Conservation (phyloP, 768 basidiomycete species). For the Hortiboletus campestris region DNA sequence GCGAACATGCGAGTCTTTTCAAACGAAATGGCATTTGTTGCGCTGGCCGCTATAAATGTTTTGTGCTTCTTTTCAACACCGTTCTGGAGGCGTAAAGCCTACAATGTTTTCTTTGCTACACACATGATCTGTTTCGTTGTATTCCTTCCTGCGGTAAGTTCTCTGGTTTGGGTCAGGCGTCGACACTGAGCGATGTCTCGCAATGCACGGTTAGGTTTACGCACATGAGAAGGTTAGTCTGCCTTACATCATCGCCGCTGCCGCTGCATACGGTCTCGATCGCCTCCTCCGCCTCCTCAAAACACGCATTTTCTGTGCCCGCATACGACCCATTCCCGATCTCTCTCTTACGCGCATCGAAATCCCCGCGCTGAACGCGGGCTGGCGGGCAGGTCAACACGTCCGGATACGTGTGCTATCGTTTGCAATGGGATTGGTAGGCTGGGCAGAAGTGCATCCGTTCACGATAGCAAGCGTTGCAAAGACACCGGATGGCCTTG, state of each 20-base stretch:
- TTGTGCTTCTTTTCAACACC: constrained; percentile 41
- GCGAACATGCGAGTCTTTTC: constrained; percentile 5
- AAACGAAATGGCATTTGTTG: constrained; percentile 33
- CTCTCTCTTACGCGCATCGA: constrained; percentile 48
- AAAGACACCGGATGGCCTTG: constrained; percentile 42
- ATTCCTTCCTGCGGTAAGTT: constrained; percentile 38
- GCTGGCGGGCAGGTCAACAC: constrained; percentile 63
- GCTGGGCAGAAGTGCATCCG: constrained; percentile 48
- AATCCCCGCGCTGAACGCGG: constrained; percentile 42
- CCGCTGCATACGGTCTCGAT: constrained; percentile 44
- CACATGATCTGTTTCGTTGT: constrained; percentile 44
- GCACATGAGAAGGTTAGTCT: constrained; percentile 28
- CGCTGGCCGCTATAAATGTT: constrained; percentile 35
- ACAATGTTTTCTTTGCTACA: constrained; percentile 42
- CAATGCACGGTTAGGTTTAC: constrained; percentile 21
- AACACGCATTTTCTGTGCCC: constrained; percentile 44
- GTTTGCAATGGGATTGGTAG: constrained; percentile 37
- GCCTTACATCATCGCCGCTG: constrained; percentile 42
- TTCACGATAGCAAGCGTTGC: constrained; percentile 50
- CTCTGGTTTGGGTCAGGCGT: neutral
- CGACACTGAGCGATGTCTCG: constrained; percentile 10
- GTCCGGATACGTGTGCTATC: constrained; percentile 49
- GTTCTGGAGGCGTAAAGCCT: constrained; percentile 40
- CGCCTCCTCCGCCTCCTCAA: constrained; percentile 45
- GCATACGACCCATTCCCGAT: constrained; percentile 43